A percentile compares a stretch with the other conserved stretches of the same genome.
Evolutionary conservation across 306 rosid species (phyloP).

Genomic region (Acacia crassicarpa): DNA sequence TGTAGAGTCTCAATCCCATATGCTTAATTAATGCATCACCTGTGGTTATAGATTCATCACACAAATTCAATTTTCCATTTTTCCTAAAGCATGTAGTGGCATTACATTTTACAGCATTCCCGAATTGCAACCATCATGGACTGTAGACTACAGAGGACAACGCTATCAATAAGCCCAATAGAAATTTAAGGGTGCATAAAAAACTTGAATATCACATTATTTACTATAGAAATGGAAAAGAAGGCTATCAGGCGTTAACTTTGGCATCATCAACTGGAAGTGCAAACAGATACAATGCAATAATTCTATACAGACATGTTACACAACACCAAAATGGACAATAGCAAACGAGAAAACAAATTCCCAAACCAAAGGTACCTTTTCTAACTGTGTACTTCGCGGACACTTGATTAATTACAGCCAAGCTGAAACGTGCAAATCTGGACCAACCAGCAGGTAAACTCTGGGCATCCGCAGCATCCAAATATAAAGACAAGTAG

Average conservation of each 20-base stretch:
- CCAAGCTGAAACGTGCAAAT: conserved; percentile 52
- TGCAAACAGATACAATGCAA: neutral
- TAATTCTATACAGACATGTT: neutral
- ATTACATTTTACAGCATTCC: neutral
- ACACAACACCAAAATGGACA: neutral
- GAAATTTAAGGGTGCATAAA: neutral
- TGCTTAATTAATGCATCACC: neutral
- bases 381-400: conserved; percentile 38
- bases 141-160: neutral
- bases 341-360: neutral
- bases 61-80: neutral
- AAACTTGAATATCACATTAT: neutral
- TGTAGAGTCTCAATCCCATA: neutral
- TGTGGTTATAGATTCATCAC: neutral
- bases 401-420: conserved; percentile 53
- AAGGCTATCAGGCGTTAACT: neutral
- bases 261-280: neutral
- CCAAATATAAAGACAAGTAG: conserved; percentile 66
- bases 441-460: conserved; percentile 60
- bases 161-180: neutral
- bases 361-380: conserved; percentile 38
- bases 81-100: neutral
- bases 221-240: neutral
- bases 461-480: conserved; percentile 45
- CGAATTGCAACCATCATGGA: neutral